Evolutionary conservation across 805 yeast genomes (phyloP), one percentile per base, ranked within the genome.

Genomic region (Saccharomycopsis selenospora): DNA sequence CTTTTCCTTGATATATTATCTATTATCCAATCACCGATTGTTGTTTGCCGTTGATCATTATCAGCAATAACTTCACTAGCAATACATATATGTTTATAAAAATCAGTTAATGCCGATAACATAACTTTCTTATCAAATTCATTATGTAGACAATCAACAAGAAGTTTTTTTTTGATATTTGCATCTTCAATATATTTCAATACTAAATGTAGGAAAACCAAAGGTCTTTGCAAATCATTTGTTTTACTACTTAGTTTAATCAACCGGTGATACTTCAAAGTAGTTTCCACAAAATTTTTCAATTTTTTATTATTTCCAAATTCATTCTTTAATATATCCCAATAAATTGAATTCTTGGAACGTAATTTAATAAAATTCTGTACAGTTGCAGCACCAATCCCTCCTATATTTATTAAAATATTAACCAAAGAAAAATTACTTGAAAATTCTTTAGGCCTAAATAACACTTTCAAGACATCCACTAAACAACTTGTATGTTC

Each of bases 391-490:
- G 64, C 54, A 4, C 62, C 62, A 18, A 58, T 36, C 4, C 38
- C 38, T 6, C 38, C 17, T 17, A 33, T 20, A 33, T 14, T 14
- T 14, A 17, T 33, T 14, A 33, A 20, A 33, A 33, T 20, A 14
- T 33, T 33, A 20, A 33, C 38, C 4, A 33, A 20, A 6, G 38
- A 33, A 10, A 33, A 33, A 33, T 33, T 33, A 6, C 20, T 14
- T 7, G 38, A 7, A 33, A 5, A 6, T 14, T 6, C 38, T 10
- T 33, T 10, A 4, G 38, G 38, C 17, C 64, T 61, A 8, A n/a
- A 7, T n/a, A 50, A 28, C 0, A 80, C 63, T 52, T 69, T 72
- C 50, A 80, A 56, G 24, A 79, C 63, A 49, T 79, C 77, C 11
- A 81, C 54, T 1, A 82, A 56, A 41, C 72, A 62, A 23, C 23